Conservation (phyloP, 108 stramenopile genomes). For the Cylindrotheca fusiformis region DNA sequence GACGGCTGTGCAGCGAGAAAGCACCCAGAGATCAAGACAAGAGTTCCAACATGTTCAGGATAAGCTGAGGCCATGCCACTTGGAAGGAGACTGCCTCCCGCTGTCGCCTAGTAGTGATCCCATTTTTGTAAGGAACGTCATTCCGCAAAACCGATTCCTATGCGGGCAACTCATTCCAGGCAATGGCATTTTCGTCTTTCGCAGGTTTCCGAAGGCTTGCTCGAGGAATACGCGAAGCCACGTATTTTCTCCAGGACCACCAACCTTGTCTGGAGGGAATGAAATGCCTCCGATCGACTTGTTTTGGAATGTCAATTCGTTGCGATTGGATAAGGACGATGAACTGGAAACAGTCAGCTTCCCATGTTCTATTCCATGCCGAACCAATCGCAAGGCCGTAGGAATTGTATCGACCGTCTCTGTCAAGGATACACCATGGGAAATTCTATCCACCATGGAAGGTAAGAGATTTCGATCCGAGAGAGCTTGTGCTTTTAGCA, state of each 20-base stretch:
- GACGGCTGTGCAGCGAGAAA: too few species aligned
- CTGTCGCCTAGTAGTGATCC: background rate
- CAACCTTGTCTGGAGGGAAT: background rate
- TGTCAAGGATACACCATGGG: slow-evolving; percentile 41
- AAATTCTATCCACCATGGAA: slow-evolving; percentile 22
- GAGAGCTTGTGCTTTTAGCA: too few species aligned
- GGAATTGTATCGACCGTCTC: slow-evolving; percentile 12
- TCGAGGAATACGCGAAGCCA: slow-evolving; percentile 9
- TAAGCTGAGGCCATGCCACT: slow-evolving; percentile 7
- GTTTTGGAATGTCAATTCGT: slow-evolving; percentile 6
- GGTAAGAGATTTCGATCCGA: too few species aligned
- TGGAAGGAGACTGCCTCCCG: background rate
- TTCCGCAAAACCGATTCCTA: slow-evolving; percentile 19
- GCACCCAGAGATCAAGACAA: too few species aligned
- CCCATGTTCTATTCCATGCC: slow-evolving; percentile 41
- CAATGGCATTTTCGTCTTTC: slow-evolving; percentile 4
- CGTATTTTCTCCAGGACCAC: slow-evolving; percentile 7
- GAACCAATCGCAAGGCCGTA: slow-evolving; percentile 3
- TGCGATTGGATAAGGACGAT: background rate
- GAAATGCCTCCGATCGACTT: slow-evolving; percentile 25
- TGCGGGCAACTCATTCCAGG: slow-evolving; percentile 26
- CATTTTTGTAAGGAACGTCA: background rate
- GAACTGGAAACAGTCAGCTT: background rate
- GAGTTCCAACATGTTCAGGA: too few species aligned
- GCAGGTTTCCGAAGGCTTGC: slow-evolving; percentile 1